Evolutionary conservation across 768 basidiomycete genomes (phyloP), one percentile per base, ranked within the genome.

Genomic region (Hygrophorus pudorinus): DNA sequence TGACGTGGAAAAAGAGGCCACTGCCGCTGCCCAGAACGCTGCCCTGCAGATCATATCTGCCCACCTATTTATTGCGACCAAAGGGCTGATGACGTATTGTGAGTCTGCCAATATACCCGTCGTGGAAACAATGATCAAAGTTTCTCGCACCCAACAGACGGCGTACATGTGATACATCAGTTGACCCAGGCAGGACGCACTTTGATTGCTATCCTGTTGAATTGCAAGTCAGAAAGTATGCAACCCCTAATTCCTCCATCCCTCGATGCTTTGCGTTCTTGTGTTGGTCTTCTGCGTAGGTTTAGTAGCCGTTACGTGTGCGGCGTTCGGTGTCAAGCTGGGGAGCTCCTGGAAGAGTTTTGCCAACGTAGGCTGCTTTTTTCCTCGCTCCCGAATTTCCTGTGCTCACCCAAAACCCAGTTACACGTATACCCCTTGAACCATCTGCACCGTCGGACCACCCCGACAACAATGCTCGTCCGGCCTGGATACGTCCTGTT

Each of bases 31-130:
- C 4, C 84, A 89, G 54, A 67, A 74, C 35, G 82, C 82, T 45
- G 90, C 90, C 13, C 54, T 93, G 51, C 78, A 85, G 53, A 85
- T 94, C 49, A 78, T 93, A 46, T 73, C 81, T 30, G 78, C 87
- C 28, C 83, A 93, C 60, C 67, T 90, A 50, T 79, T 88, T 49
- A 78, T 92, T 45, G 90, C 89, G 17, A 79, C 82, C 65, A 84
- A 85, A 67, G 79, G 90, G 48, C 53, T 93, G 54, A 93, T 96
- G 90, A 93, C 91, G 4, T 96, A 92, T 55, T 94, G 88, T 91
- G 53, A 65, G 88, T 73, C 30, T 51, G 35, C 46, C 41, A 33
- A 38, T 45, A 40, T 13, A 37, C n/a, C 53, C 20, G 38, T 33
- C 11, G 16, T 18, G 38, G 48, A 20, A 44, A 38, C 51, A 18